Conservation (phyloP, 2,329 filamentous ascomycete species). For the Penicillium frequentans region DNA sequence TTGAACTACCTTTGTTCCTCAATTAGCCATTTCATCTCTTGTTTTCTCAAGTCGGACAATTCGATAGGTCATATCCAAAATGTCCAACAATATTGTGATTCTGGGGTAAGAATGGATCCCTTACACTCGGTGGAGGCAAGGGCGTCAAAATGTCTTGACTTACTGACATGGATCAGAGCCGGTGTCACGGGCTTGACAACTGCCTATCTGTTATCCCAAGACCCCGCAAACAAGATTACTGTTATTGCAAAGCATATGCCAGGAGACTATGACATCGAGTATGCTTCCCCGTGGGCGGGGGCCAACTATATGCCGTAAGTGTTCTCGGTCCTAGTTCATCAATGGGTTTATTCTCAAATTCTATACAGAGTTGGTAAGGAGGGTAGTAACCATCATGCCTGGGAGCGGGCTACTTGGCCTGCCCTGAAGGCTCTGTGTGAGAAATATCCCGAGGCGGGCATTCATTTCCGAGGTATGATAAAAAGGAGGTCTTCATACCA, state of each 20-base stretch:
- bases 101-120: conserved; percentile 32
- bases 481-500: no score
- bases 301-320: conserved; percentile 74
- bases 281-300: conserved; percentile 85
- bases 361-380: conserved; percentile 37
- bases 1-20: not conserved
- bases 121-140: conserved; percentile 1
- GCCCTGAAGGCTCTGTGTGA: conserved; percentile 60
- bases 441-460: conserved; percentile 72
- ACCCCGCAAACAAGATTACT: conserved; percentile 61
- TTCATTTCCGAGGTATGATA: conserved; percentile 69
- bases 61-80: conserved; percentile 12
- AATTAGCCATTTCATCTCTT: not conserved
- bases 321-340: not conserved
- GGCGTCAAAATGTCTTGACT: not conserved
- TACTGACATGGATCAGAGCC: conserved; percentile 47
- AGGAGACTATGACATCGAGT: conserved; percentile 88
- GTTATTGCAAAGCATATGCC: conserved; percentile 87
- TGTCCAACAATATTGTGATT: conserved; percentile 43
- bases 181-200: conserved; percentile 67
- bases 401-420: conserved; percentile 66
- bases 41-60: not conserved
- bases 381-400: conserved; percentile 45
- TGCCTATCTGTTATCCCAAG: conserved; percentile 60
- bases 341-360: not conserved